Evolutionary conservation across 1,284 basidiomycete genomes (phyloP).

Genomic region (Apiotrichum montevideense): DNA sequence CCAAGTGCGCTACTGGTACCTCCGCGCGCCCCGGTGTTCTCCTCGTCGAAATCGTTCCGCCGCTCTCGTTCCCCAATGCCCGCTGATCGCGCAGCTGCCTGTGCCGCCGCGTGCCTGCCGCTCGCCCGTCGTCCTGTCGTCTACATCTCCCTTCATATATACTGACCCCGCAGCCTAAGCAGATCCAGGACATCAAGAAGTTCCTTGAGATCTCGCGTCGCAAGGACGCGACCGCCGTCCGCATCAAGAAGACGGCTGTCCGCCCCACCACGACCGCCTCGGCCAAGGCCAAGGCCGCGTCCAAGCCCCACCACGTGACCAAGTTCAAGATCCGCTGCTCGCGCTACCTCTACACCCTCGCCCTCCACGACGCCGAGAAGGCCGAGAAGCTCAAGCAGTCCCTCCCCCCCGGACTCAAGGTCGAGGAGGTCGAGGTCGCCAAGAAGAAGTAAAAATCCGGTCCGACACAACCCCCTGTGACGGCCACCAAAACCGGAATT

Average conservation of each 20-base stretch:
- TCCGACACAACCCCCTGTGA: too few relatives aligned
- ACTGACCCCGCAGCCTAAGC: conserved; percentile 68
- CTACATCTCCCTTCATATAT: neutral
- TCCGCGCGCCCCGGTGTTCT: too few relatives aligned
- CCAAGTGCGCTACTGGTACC: too few relatives aligned
- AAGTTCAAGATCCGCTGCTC: conserved; percentile 99
- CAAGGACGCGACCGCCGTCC: conserved; percentile 68
- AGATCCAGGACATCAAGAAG: conserved; percentile 97
- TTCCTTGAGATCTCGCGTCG: conserved; percentile 91
- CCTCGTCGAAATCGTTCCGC: too few relatives aligned
- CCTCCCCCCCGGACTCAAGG: conserved; percentile 65
- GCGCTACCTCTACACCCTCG: conserved; percentile 94
- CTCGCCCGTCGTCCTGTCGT: too few relatives aligned
- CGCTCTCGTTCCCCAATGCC: too few relatives aligned
- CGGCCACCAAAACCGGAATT: neutral
- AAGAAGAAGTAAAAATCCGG: conserved; percentile 46
- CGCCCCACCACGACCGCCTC: conserved; percentile 32
- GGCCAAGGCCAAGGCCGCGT: conserved; percentile 47
- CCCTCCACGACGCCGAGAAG: conserved; percentile 93
- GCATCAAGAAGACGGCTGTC: conserved; percentile 87
- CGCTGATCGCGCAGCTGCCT: too few relatives aligned
- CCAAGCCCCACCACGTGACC: conserved; percentile 69
- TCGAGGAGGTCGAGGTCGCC: conserved; percentile 46
- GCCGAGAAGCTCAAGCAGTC: conserved; percentile 96
- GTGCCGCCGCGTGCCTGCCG: too few relatives aligned